Evolutionary conservation across 2,329 filamentous ascomycete species (phyloP).

Genomic region (Penicillium sp.): DNA sequence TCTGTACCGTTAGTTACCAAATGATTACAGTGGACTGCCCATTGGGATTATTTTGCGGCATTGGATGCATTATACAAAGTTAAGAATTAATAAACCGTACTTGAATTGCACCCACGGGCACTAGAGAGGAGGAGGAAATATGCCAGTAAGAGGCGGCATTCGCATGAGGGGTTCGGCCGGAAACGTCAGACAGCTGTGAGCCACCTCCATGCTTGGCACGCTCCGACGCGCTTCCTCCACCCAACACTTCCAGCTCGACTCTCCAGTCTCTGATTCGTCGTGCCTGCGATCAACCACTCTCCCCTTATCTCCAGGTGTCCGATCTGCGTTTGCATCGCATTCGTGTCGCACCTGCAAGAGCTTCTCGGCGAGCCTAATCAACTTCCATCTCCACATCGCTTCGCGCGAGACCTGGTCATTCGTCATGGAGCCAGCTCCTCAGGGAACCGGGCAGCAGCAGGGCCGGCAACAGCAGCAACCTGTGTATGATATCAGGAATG

Average conservation of each 20-base stretch:
- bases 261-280: not conserved
- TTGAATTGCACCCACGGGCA: not conserved
- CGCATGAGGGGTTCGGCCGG: constrained; percentile 10
- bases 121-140: not conserved
- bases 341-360: not conserved
- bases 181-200: constrained; percentile 22
- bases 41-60: not conserved
- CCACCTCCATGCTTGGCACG: constrained; percentile 18
- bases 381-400: not conserved
- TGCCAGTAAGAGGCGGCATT: not conserved
- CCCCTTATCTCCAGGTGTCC: not conserved
- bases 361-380: not conserved
- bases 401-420: constrained; percentile 4
- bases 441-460: constrained; percentile 55
- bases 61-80: not conserved
- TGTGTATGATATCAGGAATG: constrained; percentile 68
- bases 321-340: constrained; percentile 2
- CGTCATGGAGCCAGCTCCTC: constrained; percentile 54
- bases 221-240: constrained; percentile 12
- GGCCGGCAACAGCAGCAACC: constrained; percentile 58
- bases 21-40: too few relatives aligned
- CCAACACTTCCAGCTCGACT: not conserved
- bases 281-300: not conserved
- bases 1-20: not conserved
- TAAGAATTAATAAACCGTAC: not conserved